These are phyloP conservation scores for Coemansia furcata DNA, from an alignment of 192 early-diverging fungal species.

Conservation along the genomic window DNA sequence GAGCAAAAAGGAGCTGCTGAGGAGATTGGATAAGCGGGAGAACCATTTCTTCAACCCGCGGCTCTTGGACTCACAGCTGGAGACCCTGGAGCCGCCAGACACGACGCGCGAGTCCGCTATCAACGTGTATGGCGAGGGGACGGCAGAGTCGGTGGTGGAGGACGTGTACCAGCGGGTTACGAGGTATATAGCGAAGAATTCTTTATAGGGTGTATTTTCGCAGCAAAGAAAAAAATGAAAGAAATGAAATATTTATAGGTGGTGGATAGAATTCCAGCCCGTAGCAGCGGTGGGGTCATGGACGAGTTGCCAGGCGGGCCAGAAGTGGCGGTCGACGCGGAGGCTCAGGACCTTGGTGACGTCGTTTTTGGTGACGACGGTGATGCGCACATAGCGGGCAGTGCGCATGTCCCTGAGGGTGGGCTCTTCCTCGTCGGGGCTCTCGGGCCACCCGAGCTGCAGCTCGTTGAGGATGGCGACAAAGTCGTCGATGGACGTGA, in stretches of 20 bases:
- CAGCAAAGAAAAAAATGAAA: neutral
- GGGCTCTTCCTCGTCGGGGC: neutral
- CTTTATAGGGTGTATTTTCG: neutral
- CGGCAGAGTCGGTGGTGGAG: slow-evolving; percentile 13
- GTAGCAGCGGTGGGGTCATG: slow-evolving; percentile 45
- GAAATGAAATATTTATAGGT: slow-evolving; percentile 6
- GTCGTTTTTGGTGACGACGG: slow-evolving; percentile 52
- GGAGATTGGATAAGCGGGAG: slow-evolving; percentile 49
- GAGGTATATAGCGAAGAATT: slow-evolving; percentile 17
- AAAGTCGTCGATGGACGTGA: slow-evolving; percentile 63
- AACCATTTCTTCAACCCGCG: slow-evolving; percentile 57
- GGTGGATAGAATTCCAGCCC: slow-evolving; percentile 52
- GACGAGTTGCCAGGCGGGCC: slow-evolving; percentile 68
- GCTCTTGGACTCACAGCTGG: slow-evolving; percentile 64
- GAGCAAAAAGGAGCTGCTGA: slow-evolving; percentile 37
- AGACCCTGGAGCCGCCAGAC: slow-evolving; percentile 56
- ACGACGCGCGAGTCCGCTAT: slow-evolving; percentile 34
- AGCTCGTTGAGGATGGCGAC: slow-evolving; percentile 48
- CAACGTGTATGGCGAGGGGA: slow-evolving; percentile 20
- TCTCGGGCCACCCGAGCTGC: slow-evolving; percentile 6
- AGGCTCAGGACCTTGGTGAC: slow-evolving; percentile 69
- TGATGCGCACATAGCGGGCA: slow-evolving; percentile 44
- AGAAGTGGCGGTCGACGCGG: slow-evolving; percentile 74
- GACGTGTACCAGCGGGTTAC: slow-evolving; percentile 16
- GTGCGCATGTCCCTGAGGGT: neutral